Base-by-base conservation (phyloP, 1,284 basidiomycete species). In the Pseudozyma sp. region DNA sequence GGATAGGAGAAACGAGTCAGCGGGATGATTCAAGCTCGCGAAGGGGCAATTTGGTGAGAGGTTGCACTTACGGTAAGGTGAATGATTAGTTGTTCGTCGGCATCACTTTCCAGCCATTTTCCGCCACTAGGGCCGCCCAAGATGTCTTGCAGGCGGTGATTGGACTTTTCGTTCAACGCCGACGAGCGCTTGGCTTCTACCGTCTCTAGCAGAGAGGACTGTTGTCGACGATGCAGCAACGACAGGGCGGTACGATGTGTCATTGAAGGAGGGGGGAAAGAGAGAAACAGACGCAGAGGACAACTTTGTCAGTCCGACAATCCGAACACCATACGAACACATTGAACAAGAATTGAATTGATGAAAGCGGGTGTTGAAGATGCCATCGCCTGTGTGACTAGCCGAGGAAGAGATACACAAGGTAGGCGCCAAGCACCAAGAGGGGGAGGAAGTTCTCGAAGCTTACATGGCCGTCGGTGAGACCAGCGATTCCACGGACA, bases 71-170 rank as follows among this genome's bases (percentile, higher is more conserved):
- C 72, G 6, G 60, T 62, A 5, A 68, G 48, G 12, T 52, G 58
- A 57, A 62, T 60, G 52, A 70, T 53, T 16, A 93, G 86, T 80
- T 94, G 90, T 80, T 92, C 92, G 81, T 94, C 93, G 1, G 89
- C 90, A 81, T 94, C 92, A 79, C 91, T 92, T 74, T 91, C 88
- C 65, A 94, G 87, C 83, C 89, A 92, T 39, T 85, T 92, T 89
- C 79, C 79, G 10, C 86, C 86, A 59, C 84, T 85, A 14, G 86
- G 83, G 8, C 84, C 87, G 12, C 85, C 85, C 79, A 88, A 90
- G 36, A 82, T 75, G 1, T 86, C 87, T 70, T 90, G 89, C 58
- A 93, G 83, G 9, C 89, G 88, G 81, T 92, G 90, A 0, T 85
- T 83, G 1, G 85, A 79, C 36, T 88, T 87, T 85, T 94, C 93